These are phyloP conservation scores for Rhizopus delemar DNA, from an alignment of 371 early-diverging fungal species.

Conservation along the genomic window DNA sequence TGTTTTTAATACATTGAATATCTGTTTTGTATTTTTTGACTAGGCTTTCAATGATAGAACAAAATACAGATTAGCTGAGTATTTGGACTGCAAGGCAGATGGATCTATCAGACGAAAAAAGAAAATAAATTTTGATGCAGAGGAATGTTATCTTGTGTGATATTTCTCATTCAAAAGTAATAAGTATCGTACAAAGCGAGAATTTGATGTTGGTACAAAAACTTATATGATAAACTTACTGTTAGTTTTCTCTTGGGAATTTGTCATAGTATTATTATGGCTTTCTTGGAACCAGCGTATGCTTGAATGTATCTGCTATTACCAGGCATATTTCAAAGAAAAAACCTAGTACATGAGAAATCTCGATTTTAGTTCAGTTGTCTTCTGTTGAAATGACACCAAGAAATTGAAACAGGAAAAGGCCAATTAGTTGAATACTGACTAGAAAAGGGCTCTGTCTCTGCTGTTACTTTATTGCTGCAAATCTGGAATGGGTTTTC, in stretches of 20 bases:
- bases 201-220: constrained; percentile 71
- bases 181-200: constrained; percentile 82
- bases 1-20: too few species aligned
- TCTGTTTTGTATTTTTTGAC: too few species aligned
- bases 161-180: constrained; percentile 58
- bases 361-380: constrained; percentile 60
- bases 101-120: background rate
- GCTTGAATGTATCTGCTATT: constrained; percentile 53
- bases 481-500: constrained; percentile 51
- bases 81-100: background rate
- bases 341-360: constrained; percentile 64
- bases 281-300: constrained; percentile 54
- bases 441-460: constrained; percentile 22
- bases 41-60: constrained; percentile 9
- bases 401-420: constrained; percentile 43
- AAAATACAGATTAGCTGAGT: constrained; percentile 37
- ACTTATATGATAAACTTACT: constrained; percentile 51
- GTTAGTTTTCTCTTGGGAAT: constrained; percentile 75
- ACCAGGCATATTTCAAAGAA: constrained; percentile 60
- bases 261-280: constrained; percentile 59
- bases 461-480: constrained; percentile 50
- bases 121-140: background rate
- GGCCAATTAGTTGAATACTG: constrained; percentile 25
- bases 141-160: constrained; percentile 42
- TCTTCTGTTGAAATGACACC: constrained; percentile 43